Evolutionary conservation across 495 filamentous ascomycete species (phyloP), one percentile per base, ranked within the genome.

Genomic region (Penicillium daleae): DNA sequence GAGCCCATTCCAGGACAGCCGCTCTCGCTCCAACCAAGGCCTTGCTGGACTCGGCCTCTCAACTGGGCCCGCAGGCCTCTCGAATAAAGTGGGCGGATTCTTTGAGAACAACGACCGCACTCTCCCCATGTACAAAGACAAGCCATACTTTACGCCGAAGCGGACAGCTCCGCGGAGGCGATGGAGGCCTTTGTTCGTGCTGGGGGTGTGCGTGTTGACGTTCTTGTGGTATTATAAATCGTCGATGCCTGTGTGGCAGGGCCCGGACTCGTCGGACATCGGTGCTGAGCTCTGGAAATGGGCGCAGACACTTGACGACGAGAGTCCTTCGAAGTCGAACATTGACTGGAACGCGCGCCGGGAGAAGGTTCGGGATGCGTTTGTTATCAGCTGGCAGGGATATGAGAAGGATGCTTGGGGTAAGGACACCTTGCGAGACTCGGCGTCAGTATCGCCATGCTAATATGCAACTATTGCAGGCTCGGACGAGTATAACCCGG

Each of bases 91-190:
- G 49, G 76, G 78, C 48, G 78, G 77, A 15, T 80, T 86, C 44
- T 87, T 89, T 62, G 79, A 80, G 26, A 72, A 8, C 9, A 54
- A 76, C 29, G 79, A 84, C 48, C 85, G 83, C 55, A 82, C 87
- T 33, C 79, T 99, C 26, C 95, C 95, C 40, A 90, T 98, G 88
- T 99, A 99, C 77, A 99, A 99, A 81, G 95, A 99, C 76, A 99
- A 99, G 71, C 95, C 95, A 26, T 96, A 92, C 71, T 82, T 81
- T 44, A 66, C 73, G 32, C 78, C 80, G 9, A 74, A 76, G 56
- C 78, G 80, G 39, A 80, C 78, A 8, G 77, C 75, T 17, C 76
- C 77, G 15, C 66, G 73, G 35, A 63, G 61, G 35, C 58, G 74
- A 42, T 71, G 75, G 64, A 71, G 66, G 39, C 70, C 62, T 17